Evolutionary conservation across 2,329 filamentous ascomycete species (phyloP).

Genomic region (Phialocephala sp.): DNA sequence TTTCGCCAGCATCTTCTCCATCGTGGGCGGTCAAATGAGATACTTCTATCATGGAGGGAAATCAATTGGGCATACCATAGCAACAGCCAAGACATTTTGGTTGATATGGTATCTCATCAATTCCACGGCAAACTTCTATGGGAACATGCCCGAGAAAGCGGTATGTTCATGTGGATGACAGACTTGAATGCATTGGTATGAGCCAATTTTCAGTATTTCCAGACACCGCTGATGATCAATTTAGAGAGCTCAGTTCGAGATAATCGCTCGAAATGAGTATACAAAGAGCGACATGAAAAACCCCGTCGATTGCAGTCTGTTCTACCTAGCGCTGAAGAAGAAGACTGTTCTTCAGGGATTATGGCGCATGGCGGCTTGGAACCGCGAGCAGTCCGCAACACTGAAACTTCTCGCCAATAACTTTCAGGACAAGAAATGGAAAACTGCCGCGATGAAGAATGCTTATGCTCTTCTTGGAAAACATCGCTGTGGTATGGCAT

Average conservation of each 20-base stretch:
- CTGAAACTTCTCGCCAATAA: constrained; percentile 85
- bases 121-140: constrained; percentile 82
- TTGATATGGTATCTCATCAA: constrained; percentile 81
- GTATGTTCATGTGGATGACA: constrained; percentile 93
- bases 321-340: constrained; percentile 89
- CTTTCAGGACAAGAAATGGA: constrained; percentile 86
- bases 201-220: constrained; percentile 20
- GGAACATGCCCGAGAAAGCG: constrained; percentile 84
- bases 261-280: constrained; percentile 92
- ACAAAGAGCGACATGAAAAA: constrained; percentile 86
- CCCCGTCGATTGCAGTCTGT: constrained; percentile 87
- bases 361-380: constrained; percentile 93
- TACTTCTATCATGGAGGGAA: constrained; percentile 75
- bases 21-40: constrained; percentile 66
- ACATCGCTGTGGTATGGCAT: constrained; percentile 74
- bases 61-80: constrained; percentile 88
- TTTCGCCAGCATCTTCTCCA: constrained; percentile 81
- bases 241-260: constrained; percentile 80
- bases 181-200: constrained; percentile 78
- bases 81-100: constrained; percentile 84
- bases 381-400: constrained; percentile 83
- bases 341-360: constrained; percentile 89
- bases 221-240: constrained; percentile 17
- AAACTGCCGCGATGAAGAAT: constrained; percentile 89
- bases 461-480: constrained; percentile 94